A percentile compares a stretch with the other conserved stretches of the same genome.
Evolutionary conservation across 1,139 yeast species (phyloP).

Genomic region (Pichia norvegensis): DNA sequence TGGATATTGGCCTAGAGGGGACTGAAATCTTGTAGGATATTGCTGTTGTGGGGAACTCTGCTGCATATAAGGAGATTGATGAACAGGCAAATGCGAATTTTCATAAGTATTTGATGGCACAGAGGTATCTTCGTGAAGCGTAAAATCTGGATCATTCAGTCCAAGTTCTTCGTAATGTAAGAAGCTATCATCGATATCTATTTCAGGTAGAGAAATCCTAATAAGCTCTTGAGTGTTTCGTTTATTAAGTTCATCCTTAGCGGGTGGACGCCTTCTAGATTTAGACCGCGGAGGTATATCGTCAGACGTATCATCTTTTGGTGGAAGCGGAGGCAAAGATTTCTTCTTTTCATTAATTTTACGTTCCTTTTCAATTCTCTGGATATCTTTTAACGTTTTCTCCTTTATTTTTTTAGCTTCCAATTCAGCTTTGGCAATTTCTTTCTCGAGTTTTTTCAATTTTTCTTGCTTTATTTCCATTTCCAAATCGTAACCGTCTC

Average conservation of each 20-base stretch:
- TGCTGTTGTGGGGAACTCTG: too few species aligned
- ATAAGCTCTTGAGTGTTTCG: neutral
- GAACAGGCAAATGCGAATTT: neutral
- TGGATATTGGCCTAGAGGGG: too few species aligned
- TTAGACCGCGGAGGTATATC: constrained; percentile 11
- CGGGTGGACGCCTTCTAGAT: constrained; percentile 10
- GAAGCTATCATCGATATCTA: constrained; percentile 7
- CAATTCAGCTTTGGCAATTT: constrained; percentile 23
- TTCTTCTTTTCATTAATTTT: constrained; percentile 14
- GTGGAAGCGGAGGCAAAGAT: constrained; percentile 20
- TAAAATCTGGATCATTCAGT: constrained; percentile 1
- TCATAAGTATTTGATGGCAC: neutral
- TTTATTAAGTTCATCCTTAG: neutral
- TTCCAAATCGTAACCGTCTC: constrained; percentile 33
- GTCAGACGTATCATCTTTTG: constrained; percentile 13
- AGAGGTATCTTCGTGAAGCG: neutral
- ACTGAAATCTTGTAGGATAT: too few species aligned
- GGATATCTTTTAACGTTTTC: constrained; percentile 11
- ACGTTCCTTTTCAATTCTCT: constrained; percentile 9
- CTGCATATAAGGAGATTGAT: too few species aligned
- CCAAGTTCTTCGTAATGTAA: constrained; percentile 7
- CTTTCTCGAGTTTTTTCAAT: constrained; percentile 24
- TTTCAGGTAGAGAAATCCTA: constrained; percentile 5
- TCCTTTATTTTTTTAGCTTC: constrained; percentile 19
- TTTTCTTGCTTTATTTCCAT: constrained; percentile 28